Base-by-base conservation (phyloP, 2,329 filamentous ascomycete species). In the Exserohilum turcica region DNA sequence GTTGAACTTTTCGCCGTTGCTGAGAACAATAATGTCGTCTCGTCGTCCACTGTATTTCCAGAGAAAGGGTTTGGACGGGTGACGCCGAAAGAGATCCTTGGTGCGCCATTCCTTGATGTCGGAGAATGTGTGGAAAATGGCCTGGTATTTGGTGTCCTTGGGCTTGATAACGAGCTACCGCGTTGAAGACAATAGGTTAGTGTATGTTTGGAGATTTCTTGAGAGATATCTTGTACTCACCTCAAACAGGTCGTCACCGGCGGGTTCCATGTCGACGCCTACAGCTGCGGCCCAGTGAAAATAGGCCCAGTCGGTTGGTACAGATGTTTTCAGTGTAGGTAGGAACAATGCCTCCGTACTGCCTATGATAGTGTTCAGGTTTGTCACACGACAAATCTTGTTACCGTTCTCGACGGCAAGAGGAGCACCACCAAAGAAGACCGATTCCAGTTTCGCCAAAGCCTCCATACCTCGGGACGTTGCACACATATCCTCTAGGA, bases 11-110 rank as follows among this genome's bases (percentile, higher is more conserved):
- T 71, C 69, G 6, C 70, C 70, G 18, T 66, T 72, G 10, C 57
- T 57, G 2, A 73, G 56, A 5, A 72, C 67, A 9, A 73, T 59
- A 0, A 71, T 42, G 43, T 77, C 76, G 16, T 70, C 67, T 28
- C 64, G 66, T 6, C 76, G 61, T 0, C 75, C 75, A 6, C 37
- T 47, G 32, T 62, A 66, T 15, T 59, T 58, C 64, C 64, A 65
- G 1, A 64, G 35, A 8, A 48, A 35, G 3, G 57, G 32, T n/a
- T 64, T 65, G 8, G 43, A 45, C 1, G 62, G 48, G 32, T 66
- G 64, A n/a, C 45, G 54, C 31, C 16, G 39, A 33, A 62, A 64
- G 1, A 64, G 19, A 36, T 63, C 60, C 13, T 60, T 57, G 10
- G 60, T 63, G 2, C 49, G 54, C 52, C 53, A 61, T 31, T 47